Percentiles rank a stretch among this genome's conserved stretches.
Conservation (phyloP, 805 yeast genomes). For the Wickerhamomyces chaumierensis region DNA sequence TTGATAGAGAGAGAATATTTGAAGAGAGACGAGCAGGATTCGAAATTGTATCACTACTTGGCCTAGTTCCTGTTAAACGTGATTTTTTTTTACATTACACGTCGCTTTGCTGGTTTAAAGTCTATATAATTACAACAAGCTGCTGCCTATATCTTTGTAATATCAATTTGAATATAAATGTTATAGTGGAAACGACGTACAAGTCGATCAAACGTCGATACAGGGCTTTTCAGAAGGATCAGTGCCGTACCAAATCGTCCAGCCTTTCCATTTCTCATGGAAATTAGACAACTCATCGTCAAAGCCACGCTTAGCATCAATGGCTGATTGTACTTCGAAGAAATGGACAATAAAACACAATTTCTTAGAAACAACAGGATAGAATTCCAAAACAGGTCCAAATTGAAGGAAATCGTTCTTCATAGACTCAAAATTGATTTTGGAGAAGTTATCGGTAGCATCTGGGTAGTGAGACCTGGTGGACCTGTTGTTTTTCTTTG, state of each 20-base stretch:
- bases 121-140: too few relatives aligned
- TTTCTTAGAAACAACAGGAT: constrained; percentile 58
- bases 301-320: constrained; percentile 41
- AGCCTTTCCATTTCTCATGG: constrained; percentile 36
- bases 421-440: constrained; percentile 33
- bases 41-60: constrained; percentile 52
- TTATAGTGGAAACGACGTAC: too few relatives aligned
- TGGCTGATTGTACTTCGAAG: constrained; percentile 47
- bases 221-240: constrained; percentile 57
- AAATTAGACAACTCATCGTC: constrained; percentile 24
- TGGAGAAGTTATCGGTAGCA: constrained; percentile 30
- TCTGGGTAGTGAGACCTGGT: constrained; percentile 26
- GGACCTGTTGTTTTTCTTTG: constrained; percentile 9
- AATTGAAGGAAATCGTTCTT: constrained; percentile 38
- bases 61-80: constrained; percentile 35
- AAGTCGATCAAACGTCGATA: constrained; percentile 5
- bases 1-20: constrained; percentile 75
- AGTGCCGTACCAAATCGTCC: constrained; percentile 58
- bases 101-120: too few relatives aligned
- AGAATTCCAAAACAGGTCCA: constrained; percentile 51
- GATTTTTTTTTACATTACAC: too few relatives aligned
- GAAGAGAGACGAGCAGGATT: constrained; percentile 53
- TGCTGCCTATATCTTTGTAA: too few relatives aligned
- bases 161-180: too few relatives aligned
- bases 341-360: constrained; percentile 51